Conservation (phyloP, 768 basidiomycete genomes). For the Guyanaporus albipodus region DNA sequence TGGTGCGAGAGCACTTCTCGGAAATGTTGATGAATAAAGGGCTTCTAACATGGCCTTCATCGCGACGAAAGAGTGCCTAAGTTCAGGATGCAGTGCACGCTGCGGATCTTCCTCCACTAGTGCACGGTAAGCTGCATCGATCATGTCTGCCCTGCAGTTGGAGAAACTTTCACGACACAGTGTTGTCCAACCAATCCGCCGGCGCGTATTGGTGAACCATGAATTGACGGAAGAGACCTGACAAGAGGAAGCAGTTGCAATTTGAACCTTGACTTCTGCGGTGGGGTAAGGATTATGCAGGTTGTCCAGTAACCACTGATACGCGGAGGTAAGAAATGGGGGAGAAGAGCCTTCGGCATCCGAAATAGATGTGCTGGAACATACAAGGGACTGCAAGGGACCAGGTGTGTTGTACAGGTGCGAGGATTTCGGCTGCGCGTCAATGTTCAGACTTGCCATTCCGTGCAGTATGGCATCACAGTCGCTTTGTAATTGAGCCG, state of each 20-base stretch:
- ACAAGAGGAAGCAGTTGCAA: conserved; percentile 19
- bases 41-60: conserved; percentile 32
- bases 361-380: not conserved
- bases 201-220: conserved; percentile 48
- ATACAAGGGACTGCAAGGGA: not conserved
- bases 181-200: conserved; percentile 51
- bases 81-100: conserved; percentile 6
- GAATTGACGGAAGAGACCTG: conserved; percentile 33
- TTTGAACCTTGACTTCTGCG: conserved; percentile 18
- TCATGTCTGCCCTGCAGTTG: conserved; percentile 23
- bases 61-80: conserved; percentile 25
- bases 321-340: conserved; percentile 16
- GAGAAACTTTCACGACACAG: conserved; percentile 32
- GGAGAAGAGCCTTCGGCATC: not conserved
- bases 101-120: conserved; percentile 23
- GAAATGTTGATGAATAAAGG: conserved; percentile 28
- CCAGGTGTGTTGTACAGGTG: not conserved
- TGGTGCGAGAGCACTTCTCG: conserved; percentile 26
- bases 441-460: not conserved
- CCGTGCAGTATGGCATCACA: conserved; percentile 5
- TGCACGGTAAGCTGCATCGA: conserved; percentile 28
- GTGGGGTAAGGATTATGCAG: conserved; percentile 53
- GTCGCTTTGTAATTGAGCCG: not conserved
- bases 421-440: not conserved
- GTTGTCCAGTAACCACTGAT: conserved; percentile 43